Conservation (phyloP, 768 basidiomycete species). For the Trametes coccinea region DNA sequence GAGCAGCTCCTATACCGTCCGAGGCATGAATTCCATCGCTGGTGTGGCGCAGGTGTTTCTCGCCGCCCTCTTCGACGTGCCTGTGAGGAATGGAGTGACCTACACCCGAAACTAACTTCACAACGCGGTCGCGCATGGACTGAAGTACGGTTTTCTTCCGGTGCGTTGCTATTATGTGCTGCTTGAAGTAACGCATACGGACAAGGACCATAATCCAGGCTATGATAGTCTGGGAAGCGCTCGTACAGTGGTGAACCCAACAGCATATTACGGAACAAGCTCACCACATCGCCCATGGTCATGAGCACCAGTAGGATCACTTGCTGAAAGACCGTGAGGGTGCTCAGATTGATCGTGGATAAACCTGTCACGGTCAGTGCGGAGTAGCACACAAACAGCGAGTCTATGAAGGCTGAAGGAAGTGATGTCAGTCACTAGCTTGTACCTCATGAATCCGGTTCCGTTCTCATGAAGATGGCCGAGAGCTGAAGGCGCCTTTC, state of each 20-base stretch:
- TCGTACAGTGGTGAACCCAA: too few relatives aligned
- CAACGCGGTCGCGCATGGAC: slow-evolving; percentile 11
- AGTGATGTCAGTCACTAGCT: too few relatives aligned
- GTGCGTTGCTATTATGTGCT: slow-evolving; percentile 20
- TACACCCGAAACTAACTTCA: not conserved
- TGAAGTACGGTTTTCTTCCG: slow-evolving; percentile 15
- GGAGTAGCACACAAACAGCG: slow-evolving; percentile 61
- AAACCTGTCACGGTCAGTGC: slow-evolving; percentile 50
- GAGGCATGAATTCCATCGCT: slow-evolving; percentile 18
- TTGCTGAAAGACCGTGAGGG: slow-evolving; percentile 50
- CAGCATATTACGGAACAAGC: slow-evolving; percentile 21
- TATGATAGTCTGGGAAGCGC: slow-evolving; percentile 40
- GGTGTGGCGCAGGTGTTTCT: slow-evolving; percentile 4
- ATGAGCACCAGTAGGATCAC: slow-evolving; percentile 55
- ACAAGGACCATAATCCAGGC: slow-evolving; percentile 69
- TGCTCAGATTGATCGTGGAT: slow-evolving; percentile 50
- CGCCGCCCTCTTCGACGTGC: slow-evolving; percentile 4
- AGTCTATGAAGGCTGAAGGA: slow-evolving; percentile 49
- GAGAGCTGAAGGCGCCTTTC: too few relatives aligned
- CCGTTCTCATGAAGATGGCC: too few relatives aligned
- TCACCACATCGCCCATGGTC: slow-evolving; percentile 38
- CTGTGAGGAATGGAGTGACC: not conserved
- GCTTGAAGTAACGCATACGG: slow-evolving; percentile 45
- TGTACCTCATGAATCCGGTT: too few relatives aligned
- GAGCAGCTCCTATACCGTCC: slow-evolving; percentile 27